phyloP scores from a whole-genome alignment of 805 yeast genomes.

The Isabelozyma gotoi region DNA sequence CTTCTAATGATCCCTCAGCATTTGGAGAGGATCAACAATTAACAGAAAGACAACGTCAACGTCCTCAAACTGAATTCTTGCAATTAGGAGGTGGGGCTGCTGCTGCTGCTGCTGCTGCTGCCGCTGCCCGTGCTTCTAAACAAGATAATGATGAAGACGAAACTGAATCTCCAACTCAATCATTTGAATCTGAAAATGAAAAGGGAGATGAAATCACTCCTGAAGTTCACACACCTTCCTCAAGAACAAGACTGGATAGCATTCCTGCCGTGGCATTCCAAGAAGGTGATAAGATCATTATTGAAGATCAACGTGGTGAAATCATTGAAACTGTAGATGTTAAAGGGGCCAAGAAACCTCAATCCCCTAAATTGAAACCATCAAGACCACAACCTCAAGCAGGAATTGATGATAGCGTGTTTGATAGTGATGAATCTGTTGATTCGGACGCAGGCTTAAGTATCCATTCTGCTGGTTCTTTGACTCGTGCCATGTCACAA shows the following conservation, averaged over 20 bases:
- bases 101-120: too few relatives aligned
- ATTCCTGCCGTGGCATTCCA: constrained; percentile 43
- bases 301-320: constrained; percentile 87
- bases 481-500: constrained; percentile 34
- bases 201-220: constrained; percentile 3
- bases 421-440: background rate
- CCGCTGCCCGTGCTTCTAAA: constrained; percentile 2
- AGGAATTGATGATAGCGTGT: constrained; percentile 4
- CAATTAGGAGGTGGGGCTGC: constrained; percentile 36
- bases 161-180: constrained; percentile 4
- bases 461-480: constrained; percentile 41
- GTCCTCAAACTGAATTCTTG: constrained; percentile 40
- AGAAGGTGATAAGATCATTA: constrained; percentile 68
- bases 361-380: constrained; percentile 1
- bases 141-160: constrained; percentile 6
- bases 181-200: constrained; percentile 3
- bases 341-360: constrained; percentile 16
- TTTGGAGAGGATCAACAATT: constrained; percentile 12
- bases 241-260: constrained; percentile 8
- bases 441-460: constrained; percentile 19
- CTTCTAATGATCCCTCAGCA: constrained; percentile 10
- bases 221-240: constrained; percentile 1
- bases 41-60: constrained; percentile 29
- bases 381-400: constrained; percentile 3
- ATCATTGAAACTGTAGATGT: constrained; percentile 55